Conservation (phyloP, 176 grass and related monocot genomes). For the Urochloa ruziziensis region DNA sequence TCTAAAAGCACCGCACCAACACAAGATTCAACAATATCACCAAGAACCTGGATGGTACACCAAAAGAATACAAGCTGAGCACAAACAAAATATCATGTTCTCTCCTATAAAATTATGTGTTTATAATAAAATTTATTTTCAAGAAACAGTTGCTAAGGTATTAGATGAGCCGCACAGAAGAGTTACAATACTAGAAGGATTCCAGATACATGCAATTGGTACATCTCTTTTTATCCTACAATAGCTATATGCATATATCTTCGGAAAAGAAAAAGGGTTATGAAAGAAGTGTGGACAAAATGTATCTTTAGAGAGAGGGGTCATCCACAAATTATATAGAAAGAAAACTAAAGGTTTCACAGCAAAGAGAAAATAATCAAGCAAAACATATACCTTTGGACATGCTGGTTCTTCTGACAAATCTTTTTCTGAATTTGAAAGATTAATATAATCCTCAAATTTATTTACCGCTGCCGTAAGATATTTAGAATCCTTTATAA, state of each 20-base stretch:
- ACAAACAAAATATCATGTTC: conserved; percentile 24
- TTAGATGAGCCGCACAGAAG: conserved; percentile 9
- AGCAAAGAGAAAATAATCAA: not conserved
- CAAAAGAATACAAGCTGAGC: conserved; percentile 21
- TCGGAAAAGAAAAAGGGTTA: conserved; percentile 10
- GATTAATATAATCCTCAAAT: conserved; percentile 72
- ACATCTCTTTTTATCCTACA: not conserved
- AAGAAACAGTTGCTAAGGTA: conserved; percentile 1
- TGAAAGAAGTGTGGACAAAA: not conserved
- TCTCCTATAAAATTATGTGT: not conserved
- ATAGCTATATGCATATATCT: not conserved
- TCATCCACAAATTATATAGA: not conserved
- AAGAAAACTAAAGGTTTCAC: not conserved
- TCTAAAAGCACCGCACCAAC: conserved; percentile 92
- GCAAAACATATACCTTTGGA: conserved; percentile 66
- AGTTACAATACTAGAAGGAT: not conserved
- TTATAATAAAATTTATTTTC: conserved; percentile 12
- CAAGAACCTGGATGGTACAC: conserved; percentile 67
- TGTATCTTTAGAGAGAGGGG: not conserved
- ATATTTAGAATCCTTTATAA: conserved; percentile 76
- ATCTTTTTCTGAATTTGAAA: conserved; percentile 70
- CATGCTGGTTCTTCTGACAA: conserved; percentile 80
- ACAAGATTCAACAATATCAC: conserved; percentile 97
- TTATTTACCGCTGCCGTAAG: conserved; percentile 53
- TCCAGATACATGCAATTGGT: conserved; percentile 12